phyloP scores from a whole-genome alignment of 768 basidiomycete species.

The Hericium alpestre region DNA sequence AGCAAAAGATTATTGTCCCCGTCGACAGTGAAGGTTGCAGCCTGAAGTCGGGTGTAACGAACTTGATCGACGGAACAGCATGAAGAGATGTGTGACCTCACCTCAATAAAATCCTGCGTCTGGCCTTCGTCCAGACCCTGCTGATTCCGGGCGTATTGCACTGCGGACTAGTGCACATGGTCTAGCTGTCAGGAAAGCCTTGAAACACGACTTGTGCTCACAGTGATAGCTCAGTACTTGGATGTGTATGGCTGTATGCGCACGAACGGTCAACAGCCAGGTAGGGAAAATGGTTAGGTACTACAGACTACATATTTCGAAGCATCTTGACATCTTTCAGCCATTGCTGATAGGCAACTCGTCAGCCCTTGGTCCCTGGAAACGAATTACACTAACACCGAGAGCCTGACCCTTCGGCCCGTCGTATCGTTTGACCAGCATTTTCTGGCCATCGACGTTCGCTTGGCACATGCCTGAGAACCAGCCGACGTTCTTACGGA shows the following conservation, averaged over 20 bases:
- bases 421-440: conserved; percentile 36
- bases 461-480: conserved; percentile 35
- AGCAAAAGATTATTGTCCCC: conserved; percentile 10
- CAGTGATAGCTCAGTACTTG: neutral
- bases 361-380: neutral
- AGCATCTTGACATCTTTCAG: conserved; percentile 38
- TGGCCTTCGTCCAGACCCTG: conserved; percentile 7
- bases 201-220: neutral
- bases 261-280: neutral
- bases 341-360: conserved; percentile 29
- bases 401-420: conserved; percentile 21
- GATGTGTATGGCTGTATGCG: conserved; percentile 23
- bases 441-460: conserved; percentile 28
- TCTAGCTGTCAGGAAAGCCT: too few relatives aligned
- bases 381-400: conserved; percentile 17
- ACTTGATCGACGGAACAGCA: neutral
- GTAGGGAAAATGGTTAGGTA: neutral
- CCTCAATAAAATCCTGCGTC: conserved; percentile 14
- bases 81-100: neutral
- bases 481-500: conserved; percentile 27
- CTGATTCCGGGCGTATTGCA: conserved; percentile 9
- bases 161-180: conserved; percentile 5
- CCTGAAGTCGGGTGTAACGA: neutral
- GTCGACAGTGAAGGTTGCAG: conserved; percentile 11
- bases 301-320: conserved; percentile 37